Conservation (phyloP, 495 filamentous ascomycete genomes). For the Hyaloscypha finlandica region DNA sequence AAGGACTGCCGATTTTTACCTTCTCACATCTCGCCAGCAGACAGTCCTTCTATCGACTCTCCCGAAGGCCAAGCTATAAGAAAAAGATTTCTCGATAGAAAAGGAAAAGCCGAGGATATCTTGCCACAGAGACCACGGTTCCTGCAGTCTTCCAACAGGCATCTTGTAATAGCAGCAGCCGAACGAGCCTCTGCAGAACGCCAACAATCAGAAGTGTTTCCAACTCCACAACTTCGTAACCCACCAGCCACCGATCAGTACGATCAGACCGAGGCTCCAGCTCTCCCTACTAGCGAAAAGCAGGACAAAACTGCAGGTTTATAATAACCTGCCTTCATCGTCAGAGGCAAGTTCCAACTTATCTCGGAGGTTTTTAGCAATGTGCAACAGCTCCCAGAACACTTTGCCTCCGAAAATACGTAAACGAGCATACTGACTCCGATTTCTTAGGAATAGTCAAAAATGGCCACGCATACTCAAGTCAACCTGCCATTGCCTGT, state of each 20-base stretch:
- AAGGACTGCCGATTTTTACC: not conserved
- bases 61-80: not conserved
- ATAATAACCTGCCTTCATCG: too few relatives aligned
- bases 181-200: not conserved
- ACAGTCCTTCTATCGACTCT: not conserved
- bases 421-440: too few relatives aligned
- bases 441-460: too few relatives aligned
- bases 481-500: slow-evolving; percentile 64
- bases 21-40: not conserved
- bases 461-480: slow-evolving; percentile 43
- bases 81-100: not conserved
- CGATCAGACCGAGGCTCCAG: too few relatives aligned
- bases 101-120: not conserved
- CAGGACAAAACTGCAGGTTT: too few relatives aligned
- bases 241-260: too few relatives aligned
- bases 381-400: too few relatives aligned
- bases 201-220: not conserved
- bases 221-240: not conserved
- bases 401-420: too few relatives aligned
- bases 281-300: too few relatives aligned
- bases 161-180: not conserved
- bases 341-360: too few relatives aligned
- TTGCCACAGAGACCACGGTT: not conserved
- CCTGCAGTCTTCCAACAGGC: not conserved
- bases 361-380: too few relatives aligned